Evolutionary conservation across 2,329 filamentous ascomycete species (phyloP).

Genomic region (Diaporthe australafricana): DNA sequence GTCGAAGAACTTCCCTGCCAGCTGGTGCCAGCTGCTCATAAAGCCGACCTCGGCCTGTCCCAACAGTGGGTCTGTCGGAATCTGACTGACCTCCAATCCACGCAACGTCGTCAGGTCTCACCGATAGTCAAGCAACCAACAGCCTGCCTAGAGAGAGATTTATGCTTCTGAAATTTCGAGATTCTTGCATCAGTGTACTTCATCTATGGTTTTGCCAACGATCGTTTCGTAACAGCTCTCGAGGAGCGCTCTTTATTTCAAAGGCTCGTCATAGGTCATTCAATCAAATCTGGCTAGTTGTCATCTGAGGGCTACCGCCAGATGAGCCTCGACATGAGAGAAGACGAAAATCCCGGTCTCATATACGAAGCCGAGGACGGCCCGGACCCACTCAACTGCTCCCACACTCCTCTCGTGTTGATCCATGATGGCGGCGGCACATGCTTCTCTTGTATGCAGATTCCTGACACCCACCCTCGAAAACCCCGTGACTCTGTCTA

Average conservation of each 20-base stretch:
- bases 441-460: constrained; percentile 53
- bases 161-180: not conserved
- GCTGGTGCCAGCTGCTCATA: not conserved
- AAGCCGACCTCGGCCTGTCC: constrained; percentile 12
- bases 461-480: too few relatives aligned
- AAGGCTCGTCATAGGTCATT: not conserved
- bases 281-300: not conserved
- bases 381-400: not conserved
- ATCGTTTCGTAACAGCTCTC: too few relatives aligned
- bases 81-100: not conserved
- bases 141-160: too few relatives aligned
- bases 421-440: constrained; percentile 73
- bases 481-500: not conserved
- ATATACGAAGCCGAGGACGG: constrained; percentile 35
- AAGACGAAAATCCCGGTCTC: constrained; percentile 31
- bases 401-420: constrained; percentile 59
- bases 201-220: not conserved
- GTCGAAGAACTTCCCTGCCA: not conserved
- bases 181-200: not conserved
- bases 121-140: not conserved
- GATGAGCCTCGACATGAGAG: constrained; percentile 13
- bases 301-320: not conserved
- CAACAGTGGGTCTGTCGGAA: not conserved
- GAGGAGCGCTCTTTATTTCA: not conserved
- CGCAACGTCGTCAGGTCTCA: not conserved